A percentile compares a stretch with the other conserved stretches of the same genome.
phyloP scores from a whole-genome alignment of 1,139 yeast genomes.

The Candida sp. region DNA sequence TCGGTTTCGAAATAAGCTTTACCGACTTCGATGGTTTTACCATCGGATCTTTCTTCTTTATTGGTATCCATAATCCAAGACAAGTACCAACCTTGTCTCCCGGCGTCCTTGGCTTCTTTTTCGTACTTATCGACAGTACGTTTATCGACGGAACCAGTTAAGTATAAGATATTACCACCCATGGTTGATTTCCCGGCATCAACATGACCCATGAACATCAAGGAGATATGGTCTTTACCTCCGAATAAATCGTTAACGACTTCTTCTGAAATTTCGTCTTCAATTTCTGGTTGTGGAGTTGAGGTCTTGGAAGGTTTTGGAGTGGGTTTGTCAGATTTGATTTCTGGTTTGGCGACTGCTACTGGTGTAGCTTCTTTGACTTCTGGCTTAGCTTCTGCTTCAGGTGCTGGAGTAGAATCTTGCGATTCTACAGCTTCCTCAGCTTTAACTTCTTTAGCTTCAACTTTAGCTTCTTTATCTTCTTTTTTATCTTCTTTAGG shows the following conservation, averaged over 20 bases:
- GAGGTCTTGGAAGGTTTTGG: constrained; percentile 17
- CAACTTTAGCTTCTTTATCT: constrained; percentile 5
- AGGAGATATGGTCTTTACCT: constrained; percentile 94
- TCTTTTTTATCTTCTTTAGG: constrained; percentile 15
- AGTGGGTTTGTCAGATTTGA: constrained; percentile 11
- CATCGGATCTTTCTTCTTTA: constrained; percentile 97
- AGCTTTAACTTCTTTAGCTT: constrained; percentile 10
- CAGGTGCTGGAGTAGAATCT: constrained; percentile 2
- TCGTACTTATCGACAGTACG: constrained; percentile 99
- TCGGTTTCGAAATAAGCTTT: constrained; percentile 97
- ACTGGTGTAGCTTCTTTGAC: constrained; percentile 9
- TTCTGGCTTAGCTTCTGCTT: constrained; percentile 4
- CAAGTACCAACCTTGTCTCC: constrained; percentile 99
- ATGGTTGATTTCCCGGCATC: constrained; percentile 99
- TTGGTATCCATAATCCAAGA: constrained; percentile 99
- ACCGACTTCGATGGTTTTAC: constrained; percentile 99
- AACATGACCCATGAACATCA: constrained; percentile 99
- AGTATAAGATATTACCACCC: constrained; percentile 94
- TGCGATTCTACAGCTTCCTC: constrained; percentile 1
- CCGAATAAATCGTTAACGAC: constrained; percentile 92
- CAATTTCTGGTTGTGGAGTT: constrained; percentile 67
- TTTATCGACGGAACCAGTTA: constrained; percentile 97
- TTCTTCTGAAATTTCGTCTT: constrained; percentile 83
- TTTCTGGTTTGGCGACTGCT: constrained; percentile 11
- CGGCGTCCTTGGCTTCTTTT: constrained; percentile 98